phyloP scores from a whole-genome alignment of 768 basidiomycete species.

The Amanita rimosa region DNA sequence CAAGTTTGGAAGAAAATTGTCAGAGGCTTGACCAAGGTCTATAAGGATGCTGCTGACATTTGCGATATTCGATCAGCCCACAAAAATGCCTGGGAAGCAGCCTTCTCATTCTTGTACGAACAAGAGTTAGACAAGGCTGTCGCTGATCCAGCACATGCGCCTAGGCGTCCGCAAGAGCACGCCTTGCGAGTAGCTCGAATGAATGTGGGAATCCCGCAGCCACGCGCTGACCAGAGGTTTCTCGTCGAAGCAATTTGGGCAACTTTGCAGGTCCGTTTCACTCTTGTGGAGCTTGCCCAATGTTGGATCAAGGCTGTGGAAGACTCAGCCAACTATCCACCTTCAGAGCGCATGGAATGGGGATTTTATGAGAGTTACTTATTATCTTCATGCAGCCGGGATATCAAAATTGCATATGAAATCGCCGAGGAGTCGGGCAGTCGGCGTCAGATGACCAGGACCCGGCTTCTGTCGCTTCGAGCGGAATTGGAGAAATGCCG shows the following conservation, averaged over 20 bases:
- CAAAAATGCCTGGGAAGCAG: conserved; percentile 47
- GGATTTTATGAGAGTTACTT: conserved; percentile 34
- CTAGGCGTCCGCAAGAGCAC: conserved; percentile 30
- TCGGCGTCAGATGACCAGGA: conserved; percentile 39
- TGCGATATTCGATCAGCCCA: conserved; percentile 43
- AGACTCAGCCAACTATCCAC: conserved; percentile 11
- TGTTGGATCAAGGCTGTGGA: conserved; percentile 24
- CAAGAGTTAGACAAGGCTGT: conserved; percentile 27
- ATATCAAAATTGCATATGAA: conserved; percentile 31
- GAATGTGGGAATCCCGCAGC: conserved; percentile 45
- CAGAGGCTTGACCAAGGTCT: conserved; percentile 23
- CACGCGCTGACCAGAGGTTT: conserved; percentile 48
- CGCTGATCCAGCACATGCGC: conserved; percentile 21
- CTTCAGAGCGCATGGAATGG: conserved; percentile 30
- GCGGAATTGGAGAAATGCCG: conserved; percentile 37
- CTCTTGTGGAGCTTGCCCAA: conserved; percentile 32
- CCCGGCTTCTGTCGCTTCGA: conserved; percentile 31
- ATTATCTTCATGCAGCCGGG: conserved; percentile 31
- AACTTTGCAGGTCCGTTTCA: conserved; percentile 41
- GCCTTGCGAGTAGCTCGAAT: conserved; percentile 41
- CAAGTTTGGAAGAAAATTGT: conserved; percentile 29
- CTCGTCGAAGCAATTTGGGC: conserved; percentile 49
- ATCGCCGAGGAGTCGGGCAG: conserved; percentile 39
- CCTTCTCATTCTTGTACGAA: conserved; percentile 39
- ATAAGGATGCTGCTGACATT: conserved; percentile 27